phyloP scores from a whole-genome alignment of 192 early-diverging fungal genomes.

The Coemansia sp. region DNA sequence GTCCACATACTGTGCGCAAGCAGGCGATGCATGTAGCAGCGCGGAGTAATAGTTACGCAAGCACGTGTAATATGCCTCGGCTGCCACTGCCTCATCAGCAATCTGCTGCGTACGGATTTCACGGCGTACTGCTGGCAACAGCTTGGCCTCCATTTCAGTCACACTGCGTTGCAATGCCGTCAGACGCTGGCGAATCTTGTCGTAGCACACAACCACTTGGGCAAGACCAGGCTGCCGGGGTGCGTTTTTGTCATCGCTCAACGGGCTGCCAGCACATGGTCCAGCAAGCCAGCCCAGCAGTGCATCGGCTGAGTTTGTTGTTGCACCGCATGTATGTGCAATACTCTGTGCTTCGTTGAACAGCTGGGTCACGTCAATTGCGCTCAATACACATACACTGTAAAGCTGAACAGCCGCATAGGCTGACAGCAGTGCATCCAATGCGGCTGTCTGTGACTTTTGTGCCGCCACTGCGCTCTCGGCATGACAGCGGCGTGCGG shows the following conservation, averaged over 20 bases:
- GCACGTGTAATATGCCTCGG: slow-evolving; percentile 32
- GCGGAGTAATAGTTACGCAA: slow-evolving; percentile 41
- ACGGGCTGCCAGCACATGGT: not conserved
- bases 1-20: slow-evolving; percentile 17
- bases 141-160: slow-evolving; percentile 9
- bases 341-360: slow-evolving; percentile 17
- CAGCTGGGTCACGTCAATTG: slow-evolving; percentile 14
- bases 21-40: slow-evolving; percentile 25
- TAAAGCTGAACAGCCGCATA: slow-evolving; percentile 35
- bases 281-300: not conserved
- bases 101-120: slow-evolving; percentile 17
- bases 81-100: slow-evolving; percentile 22
- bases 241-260: too few species aligned
- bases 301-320: not conserved
- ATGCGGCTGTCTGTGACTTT: slow-evolving; percentile 27
- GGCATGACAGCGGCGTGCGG: slow-evolving; percentile 19
- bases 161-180: slow-evolving; percentile 13
- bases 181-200: slow-evolving; percentile 32
- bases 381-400: slow-evolving; percentile 17
- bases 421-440: slow-evolving; percentile 27
- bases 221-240: not conserved
- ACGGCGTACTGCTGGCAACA: slow-evolving; percentile 21
- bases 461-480: slow-evolving; percentile 24
- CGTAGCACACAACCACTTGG: slow-evolving; percentile 26
- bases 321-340: not conserved